A percentile compares a stretch with the other conserved stretches of the same genome.
Evolutionary conservation across 148 eudicot species (phyloP).

Genomic region (Chenopodium album): DNA sequence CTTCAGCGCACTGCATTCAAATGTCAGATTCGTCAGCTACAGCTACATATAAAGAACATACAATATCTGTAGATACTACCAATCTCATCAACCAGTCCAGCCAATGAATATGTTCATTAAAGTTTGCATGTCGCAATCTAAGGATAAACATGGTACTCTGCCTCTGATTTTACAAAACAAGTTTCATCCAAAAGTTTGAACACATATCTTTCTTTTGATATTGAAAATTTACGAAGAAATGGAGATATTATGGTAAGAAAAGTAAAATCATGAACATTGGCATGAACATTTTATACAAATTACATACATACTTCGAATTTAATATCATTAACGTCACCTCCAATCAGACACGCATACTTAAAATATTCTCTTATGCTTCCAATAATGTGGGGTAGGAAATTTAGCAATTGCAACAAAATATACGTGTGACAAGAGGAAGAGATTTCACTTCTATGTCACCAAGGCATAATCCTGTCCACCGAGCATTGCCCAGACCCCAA

Average conservation of each 20-base stretch:
- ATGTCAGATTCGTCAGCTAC: not conserved
- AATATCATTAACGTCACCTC: not conserved
- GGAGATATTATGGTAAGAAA: not conserved
- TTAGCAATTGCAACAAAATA: not conserved
- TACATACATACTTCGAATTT: not conserved
- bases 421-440: not conserved
- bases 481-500: not conserved
- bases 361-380: not conserved
- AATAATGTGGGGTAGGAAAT: not conserved
- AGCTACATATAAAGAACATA: not conserved
- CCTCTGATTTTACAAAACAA: not conserved
- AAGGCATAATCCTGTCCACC: not conserved
- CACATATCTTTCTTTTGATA: not conserved
- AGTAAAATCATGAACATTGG: not conserved
- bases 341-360: not conserved
- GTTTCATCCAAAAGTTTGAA: not conserved
- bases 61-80: not conserved
- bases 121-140: too few relatives aligned
- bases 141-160: not conserved
- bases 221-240: too few relatives aligned
- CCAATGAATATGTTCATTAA: not conserved
- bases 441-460: not conserved
- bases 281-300: not conserved
- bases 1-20: constrained; percentile 30
- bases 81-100: not conserved